Evolutionary conservation across 2,329 filamentous ascomycete genomes (phyloP), one percentile per base, ranked within the genome.

Genomic region (Raffaelea deltoideospora): DNA sequence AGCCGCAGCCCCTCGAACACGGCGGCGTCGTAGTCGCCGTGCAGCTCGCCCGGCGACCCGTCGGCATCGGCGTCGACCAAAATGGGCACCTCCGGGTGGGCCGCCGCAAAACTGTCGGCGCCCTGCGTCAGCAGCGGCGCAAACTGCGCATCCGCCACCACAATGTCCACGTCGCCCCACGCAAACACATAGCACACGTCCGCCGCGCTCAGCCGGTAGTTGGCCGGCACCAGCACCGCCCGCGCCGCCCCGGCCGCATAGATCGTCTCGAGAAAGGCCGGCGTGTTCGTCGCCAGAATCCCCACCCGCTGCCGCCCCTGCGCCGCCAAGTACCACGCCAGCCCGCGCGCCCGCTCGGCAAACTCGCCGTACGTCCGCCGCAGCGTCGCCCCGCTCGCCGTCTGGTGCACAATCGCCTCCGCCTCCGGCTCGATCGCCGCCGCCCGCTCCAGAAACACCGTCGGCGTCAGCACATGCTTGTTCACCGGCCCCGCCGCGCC

Each of bases 171-270:
- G 39, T 93, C 83, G 7, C 79, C 75, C 59, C 87, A 88, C 29
- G 78, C 72, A 50, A 98, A 84, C 42, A 96, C 93, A 56, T 96
- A 98, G 17, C 71, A 65, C 40, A 98, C 79, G 50, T 98, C 90
- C 43, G 87, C 83, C 26, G 71, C 64, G 54, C 90, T 90, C 32
- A 95, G 61, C 43, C 66, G 53, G 48, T 70, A 70, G 49, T 75
- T 75, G 21, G 57, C 69, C 2, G 69, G 69, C 37, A 94, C 80
- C 42, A 86, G 75, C 19, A 92, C 72, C 8, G 68, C 82, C 1
- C 85, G 85, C 0, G 82, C 82, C 1, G 82, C 87, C 1, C 77
- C 78, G 47, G 95, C 79, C 2, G 82, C 90, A 51, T 84, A 98
- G 43, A 94, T 83, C 7, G 76, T 72, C 59, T 96, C 88, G 21